These are phyloP conservation scores for Ophiostoma tasmaniense DNA, from an alignment of 2,329 filamentous ascomycete species.

Conservation along the genomic window DNA sequence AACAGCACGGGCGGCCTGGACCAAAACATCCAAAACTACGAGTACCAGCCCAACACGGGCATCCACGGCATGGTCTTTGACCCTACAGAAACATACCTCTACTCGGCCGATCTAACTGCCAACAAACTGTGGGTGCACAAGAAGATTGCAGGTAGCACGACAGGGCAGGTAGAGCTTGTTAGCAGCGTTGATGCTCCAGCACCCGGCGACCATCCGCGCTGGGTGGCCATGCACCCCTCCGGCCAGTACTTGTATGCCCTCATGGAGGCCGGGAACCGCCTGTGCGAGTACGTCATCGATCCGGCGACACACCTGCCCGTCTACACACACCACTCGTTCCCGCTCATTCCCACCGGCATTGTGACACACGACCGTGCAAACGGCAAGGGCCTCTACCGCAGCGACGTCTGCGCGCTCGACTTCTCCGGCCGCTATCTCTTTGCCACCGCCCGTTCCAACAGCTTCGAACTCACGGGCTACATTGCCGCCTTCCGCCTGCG, in stretches of 20 bases:
- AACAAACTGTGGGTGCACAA: conserved; percentile 81
- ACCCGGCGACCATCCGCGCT: conserved; percentile 69
- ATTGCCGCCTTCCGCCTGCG: conserved; percentile 70
- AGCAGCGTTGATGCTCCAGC: conserved; percentile 65
- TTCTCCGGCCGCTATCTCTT: conserved; percentile 67
- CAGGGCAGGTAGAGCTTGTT: conserved; percentile 57
- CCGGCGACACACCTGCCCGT: conserved; percentile 63
- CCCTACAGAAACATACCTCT: conserved; percentile 62
- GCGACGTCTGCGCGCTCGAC: conserved; percentile 71
- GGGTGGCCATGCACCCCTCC: conserved; percentile 75
- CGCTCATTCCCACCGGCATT: conserved; percentile 69
- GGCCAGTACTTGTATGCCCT: conserved; percentile 75
- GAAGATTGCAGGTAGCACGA: conserved; percentile 38
- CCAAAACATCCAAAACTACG: conserved; percentile 62
- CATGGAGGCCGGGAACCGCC: conserved; percentile 81
- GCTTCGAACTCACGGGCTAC: conserved; percentile 68
- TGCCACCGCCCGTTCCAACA: conserved; percentile 73
- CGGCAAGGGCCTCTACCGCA: conserved; percentile 60
- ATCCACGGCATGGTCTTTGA: conserved; percentile 81
- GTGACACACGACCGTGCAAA: conserved; percentile 34
- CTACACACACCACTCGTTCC: conserved; percentile 68
- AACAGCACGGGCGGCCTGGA: conserved; percentile 48
- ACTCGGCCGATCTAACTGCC: conserved; percentile 67
- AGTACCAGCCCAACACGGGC: conserved; percentile 59
- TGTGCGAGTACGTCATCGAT: conserved; percentile 77